Evolutionary conservation across 371 early-diverging fungal genomes (phyloP), one percentile per base, ranked within the genome.

Genomic region (Rhizomucor pusillus): DNA sequence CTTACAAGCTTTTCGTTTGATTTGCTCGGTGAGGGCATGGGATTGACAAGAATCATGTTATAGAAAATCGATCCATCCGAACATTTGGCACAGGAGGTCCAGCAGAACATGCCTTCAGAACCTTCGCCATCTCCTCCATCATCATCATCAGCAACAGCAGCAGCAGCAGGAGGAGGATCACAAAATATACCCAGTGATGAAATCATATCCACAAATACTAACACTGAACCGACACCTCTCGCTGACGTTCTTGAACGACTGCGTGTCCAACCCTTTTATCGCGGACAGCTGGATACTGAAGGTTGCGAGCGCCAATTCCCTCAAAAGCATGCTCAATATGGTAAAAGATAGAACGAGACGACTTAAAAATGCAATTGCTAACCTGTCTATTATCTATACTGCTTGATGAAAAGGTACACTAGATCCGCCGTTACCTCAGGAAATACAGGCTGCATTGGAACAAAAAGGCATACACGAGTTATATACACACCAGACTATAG

Each of bases 401-500:
- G 29, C 47, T 47, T 36, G 25, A 47, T 6, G 10, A 18, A 14
- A 53, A 60, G 69, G 62, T 29, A 34, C 60, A 24, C 36, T 68
- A 34, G 56, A 61, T 25, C 39, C 36, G 18, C 57, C 60, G 12
- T 12, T 70, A 20, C 16, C 55, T 2, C 50, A 41, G 1, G 59
- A 62, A 18, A 59, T 78, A 7, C 37, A 24, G 12, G 18, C 25
- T 0, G 77, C 75, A 0, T 36, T 86, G 10, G 19, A 37, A 0
- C 43, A 59, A 18, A 52, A 57, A 0, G 69, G 72, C 19, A 78
- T 90, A 6, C 18, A 36, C 0, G 48, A 64, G 12, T 67, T 90
- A 0, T 92, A 89, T 54, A 36, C 68, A 5, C 92, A 92, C 68
- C 92, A 92, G 57, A 71, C 85, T 0, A 63, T 80, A 40, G 88